Base-by-base conservation (phyloP, 257 asterid species). In the Verbena officinalis region DNA sequence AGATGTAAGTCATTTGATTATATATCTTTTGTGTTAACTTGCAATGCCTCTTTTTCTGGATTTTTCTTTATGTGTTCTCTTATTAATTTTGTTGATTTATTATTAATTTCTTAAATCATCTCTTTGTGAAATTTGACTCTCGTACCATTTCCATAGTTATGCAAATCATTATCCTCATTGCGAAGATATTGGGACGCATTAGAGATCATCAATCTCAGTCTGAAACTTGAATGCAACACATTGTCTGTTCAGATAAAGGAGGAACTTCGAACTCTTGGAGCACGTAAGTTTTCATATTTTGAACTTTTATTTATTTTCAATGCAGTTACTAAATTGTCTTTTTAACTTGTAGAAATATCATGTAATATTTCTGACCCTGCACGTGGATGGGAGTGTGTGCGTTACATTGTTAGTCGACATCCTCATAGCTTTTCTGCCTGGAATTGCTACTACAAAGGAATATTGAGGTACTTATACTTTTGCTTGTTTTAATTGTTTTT, bases 401-500 rank as follows among this genome's bases (percentile, higher is more conserved):
- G 89, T 20, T 69, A 73, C 73, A 68, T 91, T 75, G 86, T 86
- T 54, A 61, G 60, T 69, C 84, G 78, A 55, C 87, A 72, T 73
- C 97, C 98, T 61, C 71, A 77, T 72, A 88, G 94, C 89, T 76
- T 81, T 68, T 73, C 95, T 73, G 96, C 95, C 38, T 91, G 98
- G 98, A 91, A 81, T 71, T 88, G 84, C 86, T 91, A 81, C 81
- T 91, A 88, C 67, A 88, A 78, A 84, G 91, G 84, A 62, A 78
- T 88, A 57, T 65, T 85, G 43, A 88, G 88, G 95, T 86, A 75
- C 40, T 54, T 30, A 92, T 86, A 75, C 40, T 54, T 30, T 42
- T 59, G 40, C 45, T 23, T 14, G n/a, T 31, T 8, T 38, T 54
- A 27, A 8, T 34, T 27, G 45, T 27, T 55, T 57, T 27, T 5